These are phyloP conservation scores for Pestalotiopsis sp. DNA, from an alignment of 2,329 filamentous ascomycete genomes.

Conservation along the genomic window DNA sequence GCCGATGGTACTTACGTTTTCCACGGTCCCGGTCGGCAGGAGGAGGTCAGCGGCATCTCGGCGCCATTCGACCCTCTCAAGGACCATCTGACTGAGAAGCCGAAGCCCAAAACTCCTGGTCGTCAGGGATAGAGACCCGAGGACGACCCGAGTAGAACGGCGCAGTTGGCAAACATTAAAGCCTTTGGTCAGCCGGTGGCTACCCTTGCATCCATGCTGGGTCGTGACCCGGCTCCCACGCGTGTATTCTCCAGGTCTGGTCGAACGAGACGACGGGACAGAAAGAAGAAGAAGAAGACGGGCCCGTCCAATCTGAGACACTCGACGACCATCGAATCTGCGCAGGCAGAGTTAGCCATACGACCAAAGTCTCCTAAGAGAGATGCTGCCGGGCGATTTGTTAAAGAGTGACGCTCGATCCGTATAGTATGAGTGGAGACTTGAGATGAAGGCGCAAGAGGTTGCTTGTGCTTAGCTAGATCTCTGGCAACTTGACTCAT, in stretches of 20 bases:
- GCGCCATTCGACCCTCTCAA: slow-evolving; percentile 57
- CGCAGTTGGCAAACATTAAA: not conserved
- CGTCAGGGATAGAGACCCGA: slow-evolving; percentile 19
- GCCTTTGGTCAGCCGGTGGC: not conserved
- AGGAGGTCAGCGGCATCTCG: slow-evolving; percentile 52
- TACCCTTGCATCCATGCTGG: not conserved
- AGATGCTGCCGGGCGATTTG: not conserved
- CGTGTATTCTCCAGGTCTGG: not conserved
- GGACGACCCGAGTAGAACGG: not conserved
- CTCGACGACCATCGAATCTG: not conserved
- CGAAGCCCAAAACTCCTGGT: slow-evolving; percentile 31
- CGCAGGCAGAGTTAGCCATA: not conserved
- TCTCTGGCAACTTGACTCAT: too few relatives aligned
- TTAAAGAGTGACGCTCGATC: not conserved
- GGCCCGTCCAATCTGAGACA: not conserved
- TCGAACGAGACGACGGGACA: not conserved
- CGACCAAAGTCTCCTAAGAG: not conserved
- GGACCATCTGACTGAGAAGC: slow-evolving; percentile 46
- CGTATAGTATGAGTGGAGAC: not conserved
- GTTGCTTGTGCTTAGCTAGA: too few relatives aligned
- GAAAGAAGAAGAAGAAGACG: not conserved
- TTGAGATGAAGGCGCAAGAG: too few relatives aligned
- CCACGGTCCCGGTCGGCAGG: slow-evolving; percentile 40
- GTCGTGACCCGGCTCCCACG: not conserved
- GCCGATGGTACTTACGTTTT: slow-evolving; percentile 54